Conservation (phyloP, 495 filamentous ascomycete genomes). For the Xylona heveae region DNA sequence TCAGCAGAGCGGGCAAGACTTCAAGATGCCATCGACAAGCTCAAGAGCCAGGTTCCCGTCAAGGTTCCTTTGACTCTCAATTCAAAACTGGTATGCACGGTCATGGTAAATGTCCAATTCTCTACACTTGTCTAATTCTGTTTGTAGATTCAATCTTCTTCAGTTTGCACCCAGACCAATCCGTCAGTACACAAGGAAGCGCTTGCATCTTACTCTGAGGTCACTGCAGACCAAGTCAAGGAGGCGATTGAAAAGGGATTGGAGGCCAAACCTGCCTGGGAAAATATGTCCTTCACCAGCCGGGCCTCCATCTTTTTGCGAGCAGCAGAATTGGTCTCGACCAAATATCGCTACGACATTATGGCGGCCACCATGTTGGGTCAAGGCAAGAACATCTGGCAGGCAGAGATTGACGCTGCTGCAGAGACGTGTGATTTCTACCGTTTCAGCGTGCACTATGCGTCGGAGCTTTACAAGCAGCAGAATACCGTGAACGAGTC, state of each 20-base stretch:
- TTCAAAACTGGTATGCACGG: constrained; percentile 42
- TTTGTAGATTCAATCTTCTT: constrained; percentile 26
- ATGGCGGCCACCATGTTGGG: constrained; percentile 89
- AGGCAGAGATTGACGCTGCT: constrained; percentile 88
- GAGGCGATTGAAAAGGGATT: constrained; percentile 63
- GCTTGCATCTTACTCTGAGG: constrained; percentile 61
- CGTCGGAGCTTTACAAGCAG: constrained; percentile 67
- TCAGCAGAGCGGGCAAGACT: constrained; percentile 58
- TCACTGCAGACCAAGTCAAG: constrained; percentile 46
- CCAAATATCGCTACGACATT: constrained; percentile 80
- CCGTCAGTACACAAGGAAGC: constrained; percentile 48
- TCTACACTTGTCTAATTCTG: not conserved
- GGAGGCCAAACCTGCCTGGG: constrained; percentile 63
- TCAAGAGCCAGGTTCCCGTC: constrained; percentile 36
- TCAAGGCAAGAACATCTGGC: constrained; percentile 92
- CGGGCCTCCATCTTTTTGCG: constrained; percentile 83
- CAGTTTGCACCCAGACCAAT: constrained; percentile 39
- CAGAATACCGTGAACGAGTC: constrained; percentile 58
- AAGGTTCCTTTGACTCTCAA: constrained; percentile 60
- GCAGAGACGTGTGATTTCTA: constrained; percentile 78
- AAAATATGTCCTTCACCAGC: constrained; percentile 62
- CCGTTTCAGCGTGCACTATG: constrained; percentile 68
- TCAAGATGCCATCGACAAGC: constrained; percentile 38
- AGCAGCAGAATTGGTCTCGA: constrained; percentile 69
- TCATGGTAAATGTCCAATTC: constrained; percentile 7